Base-by-base conservation (phyloP, 192 early-diverging fungal species). In the Backusella circina region DNA sequence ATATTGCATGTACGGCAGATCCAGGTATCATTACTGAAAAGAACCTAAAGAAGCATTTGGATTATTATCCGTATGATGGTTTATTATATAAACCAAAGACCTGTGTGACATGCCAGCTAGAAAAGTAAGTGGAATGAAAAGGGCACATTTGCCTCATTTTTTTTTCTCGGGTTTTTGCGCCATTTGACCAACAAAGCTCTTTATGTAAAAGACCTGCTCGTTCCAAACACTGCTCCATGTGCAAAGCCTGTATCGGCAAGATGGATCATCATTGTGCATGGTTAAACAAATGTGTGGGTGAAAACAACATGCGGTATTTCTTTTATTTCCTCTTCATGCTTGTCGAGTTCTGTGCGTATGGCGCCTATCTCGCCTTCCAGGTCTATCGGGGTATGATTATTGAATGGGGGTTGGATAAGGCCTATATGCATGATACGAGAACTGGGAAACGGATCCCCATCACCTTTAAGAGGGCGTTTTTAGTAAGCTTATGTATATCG, bases 141-240 rank as follows among this genome's bases (percentile, higher is more conserved):
- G 70, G 15, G 1, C n/a, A n/a, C n/a, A n/a, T n/a, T n/a, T n/a
- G n/a, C n/a, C n/a, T n/a, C n/a, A n/a, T n/a, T n/a, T n/a, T n/a
- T n/a, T n/a, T n/a, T n/a, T n/a, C n/a, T n/a, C n/a, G n/a, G n/a
- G n/a, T n/a, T n/a, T n/a, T n/a, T n/a, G n/a, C n/a, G n/a, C n/a
- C n/a, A n/a, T n/a, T n/a, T n/a, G n/a, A n/a, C n/a, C n/a, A n/a
- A n/a, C n/a, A n/a, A n/a, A n/a, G n/a, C n/a, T n/a, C n/a, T n/a
- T n/a, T n/a, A 15, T 44, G 3, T 10, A 15, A 44, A 15, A 88
- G 85, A 61, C 87, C 87, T 38, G 87, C 87, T 35, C 73, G 87
- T 5, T 88, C 87, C 9, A 88, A 88, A 38, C 87, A 88, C 69
- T 88, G 87, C 64, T 87, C 87, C 12, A 57, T 86, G 70, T 88